A percentile compares a stretch with the other conserved stretches of the same genome.
Conservation (phyloP, 2,329 filamentous ascomycete genomes). For the Huntiella savannae region DNA sequence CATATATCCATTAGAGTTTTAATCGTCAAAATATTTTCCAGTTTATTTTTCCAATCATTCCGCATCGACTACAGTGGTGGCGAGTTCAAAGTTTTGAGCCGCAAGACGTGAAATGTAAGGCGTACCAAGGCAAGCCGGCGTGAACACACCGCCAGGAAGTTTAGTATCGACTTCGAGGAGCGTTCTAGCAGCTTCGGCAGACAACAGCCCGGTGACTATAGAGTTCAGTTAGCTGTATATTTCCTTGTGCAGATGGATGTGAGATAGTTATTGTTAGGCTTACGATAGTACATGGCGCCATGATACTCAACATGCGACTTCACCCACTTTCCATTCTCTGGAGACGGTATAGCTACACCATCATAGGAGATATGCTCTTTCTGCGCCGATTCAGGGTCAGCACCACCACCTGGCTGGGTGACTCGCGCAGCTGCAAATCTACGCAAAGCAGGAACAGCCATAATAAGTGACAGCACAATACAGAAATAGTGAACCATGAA, state of each 20-base stretch:
- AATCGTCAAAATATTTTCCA: conserved; percentile 4
- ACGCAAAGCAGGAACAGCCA: conserved; percentile 29
- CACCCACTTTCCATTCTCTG: conserved; percentile 27
- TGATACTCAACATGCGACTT: conserved; percentile 27
- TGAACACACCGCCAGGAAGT: conserved; percentile 49
- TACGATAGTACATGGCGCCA: conserved; percentile 47
- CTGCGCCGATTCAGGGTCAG: conserved; percentile 30
- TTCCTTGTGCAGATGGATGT: neutral
- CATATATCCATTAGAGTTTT: conserved; percentile 10
- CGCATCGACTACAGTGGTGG: conserved; percentile 27
- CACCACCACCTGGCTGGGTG: conserved; percentile 36
- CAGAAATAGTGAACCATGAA: conserved; percentile 31
- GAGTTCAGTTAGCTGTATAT: neutral
- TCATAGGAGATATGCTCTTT: conserved; percentile 44
- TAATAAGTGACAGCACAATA: conserved; percentile 23
- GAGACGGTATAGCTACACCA: conserved; percentile 29
- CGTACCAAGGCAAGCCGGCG: conserved; percentile 52
- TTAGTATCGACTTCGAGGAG: conserved; percentile 43
- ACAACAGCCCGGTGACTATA: conserved; percentile 43
- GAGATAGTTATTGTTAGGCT: conserved; percentile 17
- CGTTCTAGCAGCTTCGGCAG: conserved; percentile 45
- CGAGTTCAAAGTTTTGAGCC: conserved; percentile 41
- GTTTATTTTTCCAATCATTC: neutral
- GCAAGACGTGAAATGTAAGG: conserved; percentile 44
- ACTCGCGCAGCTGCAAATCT: conserved; percentile 25